Percentiles rank a stretch among this genome's conserved stretches.
phyloP scores from a whole-genome alignment of 345 rosid species.

The Hypericum perforatum region DNA sequence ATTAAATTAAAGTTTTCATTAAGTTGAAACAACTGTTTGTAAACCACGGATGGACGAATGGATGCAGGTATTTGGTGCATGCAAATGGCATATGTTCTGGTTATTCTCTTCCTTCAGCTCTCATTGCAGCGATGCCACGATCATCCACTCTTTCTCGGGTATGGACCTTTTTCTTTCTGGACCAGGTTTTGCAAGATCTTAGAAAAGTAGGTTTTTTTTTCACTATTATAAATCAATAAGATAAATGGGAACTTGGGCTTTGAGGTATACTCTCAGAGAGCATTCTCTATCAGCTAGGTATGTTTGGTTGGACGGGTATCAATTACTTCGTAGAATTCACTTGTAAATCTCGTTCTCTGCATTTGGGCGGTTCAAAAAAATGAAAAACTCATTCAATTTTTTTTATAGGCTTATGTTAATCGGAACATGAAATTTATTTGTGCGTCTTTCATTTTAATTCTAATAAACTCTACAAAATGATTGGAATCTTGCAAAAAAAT shows the following conservation, averaged over 20 bases:
- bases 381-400: background rate
- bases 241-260: too few species aligned
- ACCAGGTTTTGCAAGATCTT: conserved; percentile 36
- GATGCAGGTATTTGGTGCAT: conserved; percentile 74
- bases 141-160: conserved; percentile 56
- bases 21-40: background rate
- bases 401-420: background rate
- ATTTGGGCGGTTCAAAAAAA: too few species aligned
- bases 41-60: too few species aligned
- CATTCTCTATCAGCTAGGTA: too few species aligned
- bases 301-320: too few species aligned
- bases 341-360: too few species aligned
- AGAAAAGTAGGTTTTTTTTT: background rate
- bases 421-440: too few species aligned
- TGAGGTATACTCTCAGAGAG: too few species aligned
- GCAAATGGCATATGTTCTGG: conserved; percentile 97
- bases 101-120: conserved; percentile 79
- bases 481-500: too few species aligned
- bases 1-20: background rate
- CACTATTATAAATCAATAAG: background rate
- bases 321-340: too few species aligned
- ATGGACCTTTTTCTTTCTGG: conserved; percentile 87
- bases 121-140: conserved; percentile 59
- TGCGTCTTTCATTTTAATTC: too few species aligned
- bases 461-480: too few species aligned